Conservation (phyloP, 139 green algal genomes). For the Chlorella sp. region DNA sequence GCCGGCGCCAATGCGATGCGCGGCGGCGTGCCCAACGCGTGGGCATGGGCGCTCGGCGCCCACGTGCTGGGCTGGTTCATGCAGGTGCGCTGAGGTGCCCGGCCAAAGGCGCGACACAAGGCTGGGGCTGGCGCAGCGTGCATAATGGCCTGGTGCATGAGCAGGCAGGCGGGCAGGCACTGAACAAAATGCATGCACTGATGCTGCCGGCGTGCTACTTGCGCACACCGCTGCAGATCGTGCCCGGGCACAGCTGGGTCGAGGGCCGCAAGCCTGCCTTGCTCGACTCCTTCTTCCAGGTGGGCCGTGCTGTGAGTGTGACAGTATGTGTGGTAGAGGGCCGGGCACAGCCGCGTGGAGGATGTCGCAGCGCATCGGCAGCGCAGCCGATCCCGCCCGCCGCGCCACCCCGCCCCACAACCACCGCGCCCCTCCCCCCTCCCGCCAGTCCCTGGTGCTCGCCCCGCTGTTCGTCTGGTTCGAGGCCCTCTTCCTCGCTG, state of each 20-base stretch:
- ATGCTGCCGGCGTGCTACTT: neutral
- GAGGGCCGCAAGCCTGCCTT: slow-evolving; percentile 79
- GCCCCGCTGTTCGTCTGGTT: slow-evolving; percentile 87
- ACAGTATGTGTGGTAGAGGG: neutral
- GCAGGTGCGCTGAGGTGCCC: slow-evolving; percentile 17
- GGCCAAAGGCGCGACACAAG: too few species aligned
- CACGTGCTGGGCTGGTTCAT: slow-evolving; percentile 66
- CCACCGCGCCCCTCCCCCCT: slow-evolving; percentile 16
- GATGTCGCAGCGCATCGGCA: neutral
- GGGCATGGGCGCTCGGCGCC: slow-evolving; percentile 54
- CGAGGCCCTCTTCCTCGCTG: slow-evolving; percentile 81
- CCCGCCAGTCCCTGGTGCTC: slow-evolving; percentile 58
- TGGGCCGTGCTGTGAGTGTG: slow-evolving; percentile 3
- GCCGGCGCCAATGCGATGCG: slow-evolving; percentile 54
- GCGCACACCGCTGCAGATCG: slow-evolving; percentile 57
- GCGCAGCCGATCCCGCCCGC: neutral
- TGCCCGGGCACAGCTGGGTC: slow-evolving; percentile 71
- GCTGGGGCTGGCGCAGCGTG: too few species aligned
- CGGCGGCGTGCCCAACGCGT: slow-evolving; percentile 44
- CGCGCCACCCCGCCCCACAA: neutral
- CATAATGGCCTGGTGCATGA: too few species aligned
- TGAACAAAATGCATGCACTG: too few species aligned
- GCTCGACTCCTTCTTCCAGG: slow-evolving; percentile 81
- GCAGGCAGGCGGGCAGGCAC: too few species aligned
- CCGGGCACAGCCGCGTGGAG: neutral